phyloP scores from a whole-genome alignment of 495 filamentous ascomycete species.

The Xylaria sp. region DNA sequence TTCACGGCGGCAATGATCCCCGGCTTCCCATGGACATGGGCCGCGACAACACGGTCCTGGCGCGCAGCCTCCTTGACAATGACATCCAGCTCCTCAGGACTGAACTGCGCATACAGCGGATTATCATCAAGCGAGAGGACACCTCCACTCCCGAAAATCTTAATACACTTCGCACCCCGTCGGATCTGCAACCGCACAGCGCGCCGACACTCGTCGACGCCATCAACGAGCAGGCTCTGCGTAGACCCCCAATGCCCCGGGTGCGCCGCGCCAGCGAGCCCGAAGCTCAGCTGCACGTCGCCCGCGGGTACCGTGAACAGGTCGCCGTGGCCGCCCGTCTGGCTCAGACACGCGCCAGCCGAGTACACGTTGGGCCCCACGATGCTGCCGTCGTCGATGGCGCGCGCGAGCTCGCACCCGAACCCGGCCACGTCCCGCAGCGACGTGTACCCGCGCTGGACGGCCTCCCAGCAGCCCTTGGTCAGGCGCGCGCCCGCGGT shows the following conservation, averaged over 20 bases:
- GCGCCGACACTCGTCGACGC: slow-evolving; percentile 53
- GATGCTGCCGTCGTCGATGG: slow-evolving; percentile 54
- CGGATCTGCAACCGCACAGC: slow-evolving; percentile 58
- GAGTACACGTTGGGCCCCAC: slow-evolving; percentile 58
- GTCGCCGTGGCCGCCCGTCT: slow-evolving; percentile 59
- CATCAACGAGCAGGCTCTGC: slow-evolving; percentile 48
- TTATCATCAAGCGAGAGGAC: slow-evolving; percentile 54
- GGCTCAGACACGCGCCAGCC: slow-evolving; percentile 48
- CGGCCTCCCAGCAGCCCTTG: slow-evolving; percentile 47
- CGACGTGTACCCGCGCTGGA: slow-evolving; percentile 62
- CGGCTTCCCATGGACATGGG: slow-evolving; percentile 59
- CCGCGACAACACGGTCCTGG: slow-evolving; percentile 52
- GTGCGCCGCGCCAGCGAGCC: slow-evolving; percentile 31
- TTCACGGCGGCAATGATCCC: slow-evolving; percentile 57
- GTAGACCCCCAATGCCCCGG: slow-evolving; percentile 39
- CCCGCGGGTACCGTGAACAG: slow-evolving; percentile 45
- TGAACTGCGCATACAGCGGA: slow-evolving; percentile 56
- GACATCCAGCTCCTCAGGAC: slow-evolving; percentile 54
- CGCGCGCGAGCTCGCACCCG: slow-evolving; percentile 51
- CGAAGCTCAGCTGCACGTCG: slow-evolving; percentile 41
- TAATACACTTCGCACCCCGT: slow-evolving; percentile 58
- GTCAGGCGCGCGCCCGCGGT: slow-evolving; percentile 48
- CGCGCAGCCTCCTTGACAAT: slow-evolving; percentile 59
- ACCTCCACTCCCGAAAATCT: slow-evolving; percentile 58
- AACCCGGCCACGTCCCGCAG: slow-evolving; percentile 56